Evolutionary conservation across 345 rosid genomes (phyloP).

Genomic region (Eucalyptus pauciflora): DNA sequence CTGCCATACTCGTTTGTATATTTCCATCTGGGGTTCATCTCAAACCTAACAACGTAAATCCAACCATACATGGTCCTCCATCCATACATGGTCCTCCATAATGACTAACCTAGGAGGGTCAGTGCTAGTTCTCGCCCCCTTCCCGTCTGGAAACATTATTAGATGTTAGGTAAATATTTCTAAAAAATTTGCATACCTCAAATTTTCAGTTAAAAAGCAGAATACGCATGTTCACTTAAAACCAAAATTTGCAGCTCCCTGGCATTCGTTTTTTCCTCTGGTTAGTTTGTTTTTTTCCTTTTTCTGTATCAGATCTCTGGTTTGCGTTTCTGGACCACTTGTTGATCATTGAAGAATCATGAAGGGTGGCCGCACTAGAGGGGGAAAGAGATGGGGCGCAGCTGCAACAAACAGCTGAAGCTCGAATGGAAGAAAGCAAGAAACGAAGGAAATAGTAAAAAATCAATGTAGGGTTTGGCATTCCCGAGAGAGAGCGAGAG

Average conservation of each 20-base stretch:
- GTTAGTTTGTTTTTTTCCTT: not conserved
- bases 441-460: not conserved
- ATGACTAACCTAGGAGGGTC: not conserved
- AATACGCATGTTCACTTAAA: not conserved
- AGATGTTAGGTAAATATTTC: not conserved
- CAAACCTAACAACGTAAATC: not conserved
- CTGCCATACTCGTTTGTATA: not conserved
- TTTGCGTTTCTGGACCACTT: not conserved
- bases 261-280: not conserved
- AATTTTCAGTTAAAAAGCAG: not conserved
- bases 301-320: not conserved
- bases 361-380: not conserved
- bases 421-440: not conserved
- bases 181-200: not conserved
- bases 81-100: not conserved
- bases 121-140: not conserved
- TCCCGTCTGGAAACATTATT: not conserved
- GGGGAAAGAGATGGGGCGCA: not conserved
- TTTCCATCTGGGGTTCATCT: not conserved
- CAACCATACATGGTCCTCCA: not conserved
- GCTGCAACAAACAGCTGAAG: not conserved
- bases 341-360: not conserved
- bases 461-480: not conserved
- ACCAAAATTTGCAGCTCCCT: not conserved
- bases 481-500: constrained; percentile 20